Conservation (phyloP, 1,139 yeast genomes). For the Blastobotrys petasosporus region DNA sequence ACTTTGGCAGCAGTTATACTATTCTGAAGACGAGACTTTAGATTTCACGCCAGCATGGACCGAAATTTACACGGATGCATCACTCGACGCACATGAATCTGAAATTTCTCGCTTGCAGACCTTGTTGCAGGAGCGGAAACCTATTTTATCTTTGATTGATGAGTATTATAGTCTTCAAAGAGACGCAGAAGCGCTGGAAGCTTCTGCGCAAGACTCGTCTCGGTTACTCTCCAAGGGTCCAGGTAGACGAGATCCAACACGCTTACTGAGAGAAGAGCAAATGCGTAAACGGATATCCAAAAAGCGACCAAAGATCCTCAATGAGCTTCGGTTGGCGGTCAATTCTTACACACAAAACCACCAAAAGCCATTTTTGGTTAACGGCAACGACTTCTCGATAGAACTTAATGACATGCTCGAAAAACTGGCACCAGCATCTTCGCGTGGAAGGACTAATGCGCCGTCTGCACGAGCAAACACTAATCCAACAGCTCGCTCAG, state of each 20-base stretch:
- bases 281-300: constrained; percentile 60
- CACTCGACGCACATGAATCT: constrained; percentile 54
- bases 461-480: constrained; percentile 13
- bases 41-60: constrained; percentile 37
- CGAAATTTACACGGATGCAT: constrained; percentile 46
- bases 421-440: constrained; percentile 13
- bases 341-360: constrained; percentile 43
- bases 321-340: constrained; percentile 46
- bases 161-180: constrained; percentile 50
- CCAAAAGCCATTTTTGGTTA: constrained; percentile 30
- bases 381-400: constrained; percentile 28
- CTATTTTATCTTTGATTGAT: constrained; percentile 49
- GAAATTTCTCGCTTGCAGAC: constrained; percentile 50
- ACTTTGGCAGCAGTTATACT: constrained; percentile 59
- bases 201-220: constrained; percentile 73
- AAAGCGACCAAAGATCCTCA: constrained; percentile 59
- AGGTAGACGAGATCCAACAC: constrained; percentile 47
- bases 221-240: constrained; percentile 63
- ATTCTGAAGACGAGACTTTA: constrained; percentile 42
- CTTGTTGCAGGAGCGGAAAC: constrained; percentile 48
- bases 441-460: constrained; percentile 2
- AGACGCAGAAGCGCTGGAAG: constrained; percentile 59
- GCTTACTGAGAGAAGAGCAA: constrained; percentile 73
- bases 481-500: constrained; percentile 4
- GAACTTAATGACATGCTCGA: constrained; percentile 22